Conservation (phyloP, 345 rosid genomes). For the Melastoma malabathricum region DNA sequence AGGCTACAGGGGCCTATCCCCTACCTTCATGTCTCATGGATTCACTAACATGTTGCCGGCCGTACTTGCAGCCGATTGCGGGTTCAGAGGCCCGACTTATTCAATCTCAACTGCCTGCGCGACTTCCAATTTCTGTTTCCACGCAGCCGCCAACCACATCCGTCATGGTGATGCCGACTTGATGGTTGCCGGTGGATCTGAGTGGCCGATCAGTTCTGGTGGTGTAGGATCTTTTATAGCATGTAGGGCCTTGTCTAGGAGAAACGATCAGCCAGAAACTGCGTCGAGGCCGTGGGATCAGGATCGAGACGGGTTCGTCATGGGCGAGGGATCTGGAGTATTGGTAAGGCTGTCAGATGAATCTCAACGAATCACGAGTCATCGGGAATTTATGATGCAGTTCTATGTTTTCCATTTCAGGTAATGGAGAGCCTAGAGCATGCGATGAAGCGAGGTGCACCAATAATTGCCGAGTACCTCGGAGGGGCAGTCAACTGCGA, state of each 20-base stretch:
- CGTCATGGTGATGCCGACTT: slow-evolving; percentile 96
- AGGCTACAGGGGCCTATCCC: slow-evolving; percentile 75
- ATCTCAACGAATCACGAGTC: neutral
- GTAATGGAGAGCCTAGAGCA: slow-evolving; percentile 99
- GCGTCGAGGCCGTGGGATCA: slow-evolving; percentile 99
- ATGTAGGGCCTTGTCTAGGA: slow-evolving; percentile 89
- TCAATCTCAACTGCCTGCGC: slow-evolving; percentile 97
- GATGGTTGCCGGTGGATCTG: slow-evolving; percentile 99
- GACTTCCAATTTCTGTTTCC: slow-evolving; percentile 90
- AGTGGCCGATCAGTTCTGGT: slow-evolving; percentile 87
- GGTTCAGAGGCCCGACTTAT: slow-evolving; percentile 97
- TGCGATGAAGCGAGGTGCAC: slow-evolving; percentile 90
- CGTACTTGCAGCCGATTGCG: slow-evolving; percentile 76
- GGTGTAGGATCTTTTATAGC: slow-evolving; percentile 97
- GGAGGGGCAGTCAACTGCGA: slow-evolving; percentile 98
- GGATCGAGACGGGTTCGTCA: slow-evolving; percentile 86
- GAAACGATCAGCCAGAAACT: slow-evolving; percentile 92
- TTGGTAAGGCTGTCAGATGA: slow-evolving; percentile 43
- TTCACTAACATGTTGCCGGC: slow-evolving; percentile 96
- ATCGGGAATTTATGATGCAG: neutral
- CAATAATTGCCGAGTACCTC: slow-evolving; percentile 84
- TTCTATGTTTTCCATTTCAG: slow-evolving; percentile 18
- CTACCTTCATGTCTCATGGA: slow-evolving; percentile 84
- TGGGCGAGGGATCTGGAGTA: slow-evolving; percentile 98
- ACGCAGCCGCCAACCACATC: slow-evolving; percentile 95